Base-by-base conservation (phyloP, 1,139 yeast species). In the Candida freyschussii region DNA sequence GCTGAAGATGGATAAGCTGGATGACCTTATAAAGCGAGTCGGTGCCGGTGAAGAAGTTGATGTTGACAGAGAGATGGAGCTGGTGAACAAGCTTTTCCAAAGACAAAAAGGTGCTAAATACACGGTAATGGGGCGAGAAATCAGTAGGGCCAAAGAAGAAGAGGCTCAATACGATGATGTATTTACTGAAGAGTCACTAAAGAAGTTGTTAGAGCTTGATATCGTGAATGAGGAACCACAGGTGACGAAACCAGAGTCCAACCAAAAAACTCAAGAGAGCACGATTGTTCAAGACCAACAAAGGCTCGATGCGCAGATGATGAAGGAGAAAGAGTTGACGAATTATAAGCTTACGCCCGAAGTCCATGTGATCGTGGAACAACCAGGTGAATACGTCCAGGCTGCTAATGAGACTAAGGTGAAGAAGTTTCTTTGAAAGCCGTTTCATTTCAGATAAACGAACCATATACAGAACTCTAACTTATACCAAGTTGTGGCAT, bases 371-470 rank as follows among this genome's bases (percentile, higher is more conserved):
- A 51, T 61, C 11, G 61, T 60, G 13, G 57, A 55, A 19, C 50
- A 40, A 2, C 62, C 65, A 2, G 66, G 66, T 12, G 63, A 59
- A 15, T 50, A 56, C 19, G 47, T 44, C 9, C 50, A 46, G 6
- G 56, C 60, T 5, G 63, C 62, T 4, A 54, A 52, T 33, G 58
- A 52, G 14, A 57, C 57, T 2, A 45, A 48, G 23, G 50, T 60
- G 5, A 39, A 51, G 5, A 57, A 50, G 37, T 62, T 61, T 34
- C 39, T 62, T 26, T 62, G 38, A 49, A 14, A 17, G 21, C 10
- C n/a, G 13, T 12, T 16, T 17, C 21, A 13, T 10, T 10, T 13
- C 15, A 27, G 13, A 27, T 15, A 27, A 8, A 21, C 23, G 23
- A 18, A 11, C 17, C 9, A 29, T 18, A 11, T 18, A 13, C 8